Base-by-base conservation (phyloP, 257 asterid species). In the Solanum chmielewskii region DNA sequence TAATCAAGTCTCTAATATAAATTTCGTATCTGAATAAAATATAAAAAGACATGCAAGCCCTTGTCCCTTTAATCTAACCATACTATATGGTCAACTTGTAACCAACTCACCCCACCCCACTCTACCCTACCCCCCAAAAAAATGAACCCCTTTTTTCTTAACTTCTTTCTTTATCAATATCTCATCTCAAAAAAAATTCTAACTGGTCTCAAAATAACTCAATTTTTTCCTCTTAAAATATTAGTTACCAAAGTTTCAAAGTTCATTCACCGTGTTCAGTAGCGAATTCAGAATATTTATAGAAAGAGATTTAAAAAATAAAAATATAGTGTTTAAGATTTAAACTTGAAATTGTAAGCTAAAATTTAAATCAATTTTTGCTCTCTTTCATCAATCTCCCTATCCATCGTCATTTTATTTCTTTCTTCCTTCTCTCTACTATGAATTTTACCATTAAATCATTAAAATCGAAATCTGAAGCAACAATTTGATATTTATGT, bases 151-250 rank as follows among this genome's bases (percentile, higher is more conserved):
- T 18, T 56, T 56, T 41, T 42, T 15, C 29, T 16, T 9, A 66
- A 66, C 60, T 37, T 42, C 14, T 66, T 42, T 70, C 27, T 66
- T 66, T 70, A 84, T 39, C 80, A 84, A 84, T 42, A 69, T 44
- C 21, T 12, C 7, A 42, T 68, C 87, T 29, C 23, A 70, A 42
- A 74, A 60, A 60, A 31, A 33, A 33, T 33, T 20, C 52, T 35
- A 45, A 14, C 18, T 13, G 90, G 88, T 83, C 89, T 88, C 90
- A 6, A 27, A 71, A 81, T 33, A 21, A 21, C 20, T 56, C 10
- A 49, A 47, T 75, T 84, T 74, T 74, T 3, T 9, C 15, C 45
- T 16, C 25, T 25, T 42, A 20, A 25, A 69, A 3, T 56, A 56
- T 56, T 18, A 59, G 66, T 20, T 20, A n/a, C 66, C 25, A 59